These are phyloP conservation scores for Astragalus membranaceus DNA, from an alignment of 306 rosid species.

Conservation along the genomic window DNA sequence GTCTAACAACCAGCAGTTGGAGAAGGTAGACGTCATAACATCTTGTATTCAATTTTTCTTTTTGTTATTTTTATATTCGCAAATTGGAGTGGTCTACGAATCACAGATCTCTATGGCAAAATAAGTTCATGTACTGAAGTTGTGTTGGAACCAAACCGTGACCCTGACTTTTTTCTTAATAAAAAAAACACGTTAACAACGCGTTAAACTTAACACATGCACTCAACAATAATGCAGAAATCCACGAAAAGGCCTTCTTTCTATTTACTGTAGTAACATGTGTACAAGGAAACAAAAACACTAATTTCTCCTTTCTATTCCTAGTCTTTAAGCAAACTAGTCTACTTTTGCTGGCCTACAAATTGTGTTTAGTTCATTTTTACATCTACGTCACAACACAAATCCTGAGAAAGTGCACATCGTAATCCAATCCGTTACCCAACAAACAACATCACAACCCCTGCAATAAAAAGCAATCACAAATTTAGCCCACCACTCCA, in stretches of 20 bases:
- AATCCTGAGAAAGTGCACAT: slow-evolving; percentile 11
- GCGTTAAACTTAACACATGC: neutral
- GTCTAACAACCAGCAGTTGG: neutral
- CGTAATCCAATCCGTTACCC: neutral
- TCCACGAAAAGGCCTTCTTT: slow-evolving; percentile 6
- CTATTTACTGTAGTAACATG: slow-evolving; percentile 42
- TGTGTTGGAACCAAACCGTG: too few relatives aligned
- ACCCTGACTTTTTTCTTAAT: too few relatives aligned
- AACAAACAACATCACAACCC: slow-evolving; percentile 21
- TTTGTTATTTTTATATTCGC: too few relatives aligned
- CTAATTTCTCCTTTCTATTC: slow-evolving; percentile 27
- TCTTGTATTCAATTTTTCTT: neutral
- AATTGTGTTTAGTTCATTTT: slow-evolving; percentile 19
- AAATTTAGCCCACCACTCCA: slow-evolving; percentile 6
- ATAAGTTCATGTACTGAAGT: too few relatives aligned
- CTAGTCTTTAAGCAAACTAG: slow-evolving; percentile 21
- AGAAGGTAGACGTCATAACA: neutral
- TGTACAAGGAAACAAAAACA: slow-evolving; percentile 35
- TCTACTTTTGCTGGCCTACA: slow-evolving; percentile 33
- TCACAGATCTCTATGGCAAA: neutral
- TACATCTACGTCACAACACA: slow-evolving; percentile 25
- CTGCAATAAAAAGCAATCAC: slow-evolving; percentile 24
- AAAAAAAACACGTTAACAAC: too few relatives aligned
- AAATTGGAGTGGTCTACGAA: neutral
- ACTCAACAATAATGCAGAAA: neutral